Evolutionary conservation across 192 early-diverging fungal genomes (phyloP), one percentile per base, ranked within the genome.

Genomic region (Coemansia sp.): DNA sequence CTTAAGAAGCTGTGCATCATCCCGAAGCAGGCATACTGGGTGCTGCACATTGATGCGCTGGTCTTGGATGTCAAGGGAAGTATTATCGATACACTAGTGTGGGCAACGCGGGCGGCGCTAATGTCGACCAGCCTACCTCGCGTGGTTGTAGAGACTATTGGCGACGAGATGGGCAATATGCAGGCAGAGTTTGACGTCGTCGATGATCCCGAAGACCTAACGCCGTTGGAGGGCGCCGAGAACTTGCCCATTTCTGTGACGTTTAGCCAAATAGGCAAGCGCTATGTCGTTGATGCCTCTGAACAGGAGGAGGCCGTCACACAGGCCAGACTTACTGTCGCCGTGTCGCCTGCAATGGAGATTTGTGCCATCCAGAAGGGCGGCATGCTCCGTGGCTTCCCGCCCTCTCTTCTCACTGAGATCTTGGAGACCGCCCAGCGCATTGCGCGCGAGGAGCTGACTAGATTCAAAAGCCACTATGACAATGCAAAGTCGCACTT

Each of bases 51-150:
- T 8, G 95, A 98, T 64, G 95, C 91, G 2, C 73, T 96, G 84
- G 91, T 97, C 12, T 76, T 99, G 64, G 94, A 95, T 55, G 92
- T 89, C 67, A 91, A 86, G 33, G 97, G 97, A 18, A 93, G 92
- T 64, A 62, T 96, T 37, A 65, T 93, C 16, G 97, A 99, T 79
- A 78, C 89, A 14, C 86, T 97, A 52, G 88, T 93, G 43, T 86
- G 94, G 77, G 93, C 94, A 18, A 86, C 88, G 6, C 84, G 94
- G 10, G 97, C 92, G 0, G 96, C 97, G 23, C 79, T 99, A n/a
- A 77, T 83, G 72, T 91, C 95, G 66, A 95, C 97, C 14, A 81
- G 83, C 66, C 86, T 97, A 50, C 94, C 96, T 28, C 88, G 91
- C 39, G 91, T 90, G 21, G 85, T 87, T 4, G 88, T 98, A 7